Base-by-base conservation (phyloP, 345 rosid genomes). In the Schrenkiella parvula region DNA sequence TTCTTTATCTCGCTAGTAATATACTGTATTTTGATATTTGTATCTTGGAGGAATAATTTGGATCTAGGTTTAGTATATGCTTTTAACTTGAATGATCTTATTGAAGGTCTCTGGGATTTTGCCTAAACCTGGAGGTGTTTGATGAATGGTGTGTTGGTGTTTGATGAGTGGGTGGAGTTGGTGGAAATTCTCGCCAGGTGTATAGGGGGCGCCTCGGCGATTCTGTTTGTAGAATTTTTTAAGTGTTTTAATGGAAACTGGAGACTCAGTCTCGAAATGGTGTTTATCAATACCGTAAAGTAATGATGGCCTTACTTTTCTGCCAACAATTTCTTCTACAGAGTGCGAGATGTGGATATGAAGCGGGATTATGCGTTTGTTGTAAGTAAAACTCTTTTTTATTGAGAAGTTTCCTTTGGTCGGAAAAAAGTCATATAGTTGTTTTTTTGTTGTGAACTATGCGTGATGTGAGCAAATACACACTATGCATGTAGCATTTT, bases 271-370 rank as follows among this genome's bases (percentile, higher is more conserved):
- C 78, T 85, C 97, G 87, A 84, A 88, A 81, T 89, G 96, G 98
- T 90, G 87, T 90, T 86, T 89, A 87, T 89, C 69, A 78, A 81
- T 84, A 81, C 88, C 51, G 84, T 90, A 85, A 53, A 83, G 85
- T 87, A 80, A 83, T 79, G 96, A 93, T 90, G 98, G 89, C 97
- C 96, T 90, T 90, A 90, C 88, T 87, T 93, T 88, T 93, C 83
- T 93, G 90, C 96, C 82, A 88, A 86, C 92, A 81, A 73, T 90
- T 93, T 93, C 77, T 74, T 66, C 43, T 93, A 87, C 97, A 93
- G 98, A 90, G 82, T 90, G 72, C 93, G 96, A 61, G 92, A 89
- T 87, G 97, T 92, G 96, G 98, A 92, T 90, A 88, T 92, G 98
- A 92, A 92, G 98, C 89, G 93, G 71, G 97, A 93, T 80, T 93